Base-by-base conservation (phyloP, 176 grass and related monocot species). In the Triticum timopheevii region DNA sequence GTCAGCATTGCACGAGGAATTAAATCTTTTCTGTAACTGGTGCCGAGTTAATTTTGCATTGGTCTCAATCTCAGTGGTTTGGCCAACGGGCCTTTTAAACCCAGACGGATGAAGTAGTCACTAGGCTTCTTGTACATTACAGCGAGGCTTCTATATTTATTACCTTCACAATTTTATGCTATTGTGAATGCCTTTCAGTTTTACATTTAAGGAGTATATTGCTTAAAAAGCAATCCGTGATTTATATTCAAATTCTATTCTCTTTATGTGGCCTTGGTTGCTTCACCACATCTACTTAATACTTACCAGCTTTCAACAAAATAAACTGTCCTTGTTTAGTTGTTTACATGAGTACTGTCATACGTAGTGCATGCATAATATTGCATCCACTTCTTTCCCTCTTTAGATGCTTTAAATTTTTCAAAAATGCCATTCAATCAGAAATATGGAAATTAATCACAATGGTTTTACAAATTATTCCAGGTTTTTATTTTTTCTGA, bases 311-410 rank as follows among this genome's bases (percentile, higher is more conserved):
- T 80, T 79, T 27, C 58, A 40, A 17, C n/a, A 42, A 64, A 12
- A 80, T 80, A 64, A 80, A 64, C 25, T 80, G 77, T 13, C 33
- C 34, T 39, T 61, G 35, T 42, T 80, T 63, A 63, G 23, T 40
- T 61, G 31, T 39, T 79, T 63, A 79, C 20, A 15, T 9, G 22
- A 80, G 22, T 64, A 24, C 24, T 80, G 58, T 42, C 20, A 24
- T 62, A 80, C 1, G 25, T 10, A 64, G n/a, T 62, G 12, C 22
- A 79, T 61, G 50, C 2, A 23, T 38, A 12, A 42, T 7, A 40
- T 72, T 77, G 49, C 30, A 77, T 33, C 12, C 10, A 58, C 30
- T 58, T 4, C 0, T 61, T 61, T 78, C 52, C 40, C 16, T 74
- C 13, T 38, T 12, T 78, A 27, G 7, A 61, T 61, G 22, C 33